Base-by-base conservation (phyloP, 257 asterid species). In the Paulownia fortunei region DNA sequence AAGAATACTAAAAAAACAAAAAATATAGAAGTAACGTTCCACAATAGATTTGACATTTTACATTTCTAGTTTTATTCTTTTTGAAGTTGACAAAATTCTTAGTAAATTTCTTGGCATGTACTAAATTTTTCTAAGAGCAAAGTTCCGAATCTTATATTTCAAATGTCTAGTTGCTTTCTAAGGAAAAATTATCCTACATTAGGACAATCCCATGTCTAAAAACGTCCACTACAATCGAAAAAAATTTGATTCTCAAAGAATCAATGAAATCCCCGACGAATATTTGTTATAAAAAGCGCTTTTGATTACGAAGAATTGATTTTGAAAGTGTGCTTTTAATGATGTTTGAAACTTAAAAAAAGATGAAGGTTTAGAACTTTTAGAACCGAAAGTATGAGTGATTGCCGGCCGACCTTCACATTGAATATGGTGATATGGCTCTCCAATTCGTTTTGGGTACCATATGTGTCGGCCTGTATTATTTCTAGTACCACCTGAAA, bases 331-430 rank as follows among this genome's bases (percentile, higher is more conserved):
- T 8, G 34, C 13, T 58, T 58, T 21, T 7, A 9, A 7, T 44
- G 51, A 7, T 44, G 51, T 7, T n/a, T 44, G 12, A 7, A 44
- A 44, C 15, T 7, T 5, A 44, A 44, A 44, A 1, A 7, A 12
- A 54, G 27, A 19, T 36, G 7, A 11, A 11, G 34, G 12, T 67
- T 69, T 46, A 16, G 26, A 69, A 46, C 61, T 69, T 47, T 46
- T 1, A 30, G 66, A 55, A 55, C 67, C 66, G 77, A 54, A 52
- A 72, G 66, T 72, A 36, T 8, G 69, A 56, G 56, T 23, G 77
- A 56, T 56, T 72, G 66, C 37, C 56, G 58, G 68, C 55, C n/a
- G 39, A 16, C 75, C 61, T 24, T 12, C 56, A 21, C 42, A 37
- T 55, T 54, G 30, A 72, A 36, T 72, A 3, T 55, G 11, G 32